Evolutionary conservation across 768 basidiomycete species (phyloP).

Genomic region (Suillus hirtellus): DNA sequence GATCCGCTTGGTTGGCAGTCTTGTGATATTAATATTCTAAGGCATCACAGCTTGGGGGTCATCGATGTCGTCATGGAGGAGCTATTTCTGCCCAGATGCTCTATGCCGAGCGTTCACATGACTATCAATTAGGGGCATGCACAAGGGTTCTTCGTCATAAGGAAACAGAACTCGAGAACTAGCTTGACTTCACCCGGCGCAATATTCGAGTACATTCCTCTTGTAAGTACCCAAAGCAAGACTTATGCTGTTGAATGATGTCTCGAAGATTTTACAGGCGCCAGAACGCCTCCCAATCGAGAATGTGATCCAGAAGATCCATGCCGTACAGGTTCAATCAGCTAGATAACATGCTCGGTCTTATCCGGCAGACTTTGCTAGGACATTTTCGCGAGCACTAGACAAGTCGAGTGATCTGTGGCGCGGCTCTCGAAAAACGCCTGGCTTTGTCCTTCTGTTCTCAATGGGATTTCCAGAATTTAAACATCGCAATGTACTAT

Average conservation of each 20-base stretch:
- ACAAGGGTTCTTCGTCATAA: not conserved
- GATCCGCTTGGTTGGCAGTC: not conserved
- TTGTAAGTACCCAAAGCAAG: not conserved
- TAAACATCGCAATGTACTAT: not conserved
- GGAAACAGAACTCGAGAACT: not conserved
- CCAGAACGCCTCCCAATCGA: slow-evolving; percentile 19
- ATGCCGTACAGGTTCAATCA: slow-evolving; percentile 22
- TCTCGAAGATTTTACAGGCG: slow-evolving; percentile 43
- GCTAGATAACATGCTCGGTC: too few relatives aligned
- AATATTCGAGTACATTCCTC: not conserved
- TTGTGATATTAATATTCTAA: not conserved
- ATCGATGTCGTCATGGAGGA: not conserved
- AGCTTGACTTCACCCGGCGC: not conserved
- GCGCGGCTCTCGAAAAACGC: not conserved
- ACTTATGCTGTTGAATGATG: not conserved
- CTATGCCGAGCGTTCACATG: not conserved
- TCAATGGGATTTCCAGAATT: not conserved
- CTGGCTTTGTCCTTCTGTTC: not conserved
- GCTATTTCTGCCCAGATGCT: not conserved
- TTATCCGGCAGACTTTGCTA: slow-evolving; percentile 24
- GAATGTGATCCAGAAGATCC: not conserved
- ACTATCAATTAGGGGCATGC: not conserved
- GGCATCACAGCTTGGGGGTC: not conserved
- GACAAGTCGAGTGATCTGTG: not conserved
- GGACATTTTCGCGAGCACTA: not conserved